Percentiles rank a stretch among this genome's conserved stretches.
These are phyloP conservation scores for Zostera marina DNA, from an alignment of 116 monocot species.

Conservation along the genomic window DNA sequence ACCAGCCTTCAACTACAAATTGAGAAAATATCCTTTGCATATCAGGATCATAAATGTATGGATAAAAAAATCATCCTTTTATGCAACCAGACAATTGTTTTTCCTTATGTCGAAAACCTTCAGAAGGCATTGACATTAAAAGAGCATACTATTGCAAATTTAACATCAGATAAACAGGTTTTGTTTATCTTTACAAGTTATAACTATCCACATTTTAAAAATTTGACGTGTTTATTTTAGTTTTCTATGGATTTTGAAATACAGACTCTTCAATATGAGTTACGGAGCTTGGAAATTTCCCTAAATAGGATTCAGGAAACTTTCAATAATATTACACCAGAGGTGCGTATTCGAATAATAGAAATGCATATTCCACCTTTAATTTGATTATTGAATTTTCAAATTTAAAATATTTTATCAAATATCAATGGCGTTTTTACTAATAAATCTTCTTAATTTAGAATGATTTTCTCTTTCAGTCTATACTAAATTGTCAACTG, in stretches of 20 bases:
- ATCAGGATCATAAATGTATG: background rate
- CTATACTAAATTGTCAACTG: background rate
- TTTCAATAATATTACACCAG: constrained; percentile 7
- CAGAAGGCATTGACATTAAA: constrained; percentile 19
- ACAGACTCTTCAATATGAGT: constrained; percentile 19
- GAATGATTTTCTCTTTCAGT: background rate
- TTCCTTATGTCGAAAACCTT: constrained; percentile 23
- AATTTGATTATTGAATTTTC: background rate
- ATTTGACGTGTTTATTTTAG: background rate
- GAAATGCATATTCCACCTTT: background rate
- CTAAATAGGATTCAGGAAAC: constrained; percentile 19
- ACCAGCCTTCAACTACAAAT: constrained; percentile 15
- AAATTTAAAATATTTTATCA: background rate
- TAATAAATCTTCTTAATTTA: background rate
- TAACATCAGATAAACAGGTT: constrained; percentile 45
- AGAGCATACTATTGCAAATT: constrained; percentile 24
- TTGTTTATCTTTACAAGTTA: background rate
- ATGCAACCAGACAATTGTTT: constrained; percentile 1
- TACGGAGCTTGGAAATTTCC: constrained; percentile 23
- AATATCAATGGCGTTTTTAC: background rate
- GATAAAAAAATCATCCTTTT: background rate
- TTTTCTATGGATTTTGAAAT: background rate
- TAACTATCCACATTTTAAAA: background rate
- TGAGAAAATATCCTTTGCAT: constrained; percentile 38
- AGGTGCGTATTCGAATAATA: constrained; percentile 8